Base-by-base conservation (phyloP, 202 grass and related monocot genomes). In the Zizania palustris region DNA sequence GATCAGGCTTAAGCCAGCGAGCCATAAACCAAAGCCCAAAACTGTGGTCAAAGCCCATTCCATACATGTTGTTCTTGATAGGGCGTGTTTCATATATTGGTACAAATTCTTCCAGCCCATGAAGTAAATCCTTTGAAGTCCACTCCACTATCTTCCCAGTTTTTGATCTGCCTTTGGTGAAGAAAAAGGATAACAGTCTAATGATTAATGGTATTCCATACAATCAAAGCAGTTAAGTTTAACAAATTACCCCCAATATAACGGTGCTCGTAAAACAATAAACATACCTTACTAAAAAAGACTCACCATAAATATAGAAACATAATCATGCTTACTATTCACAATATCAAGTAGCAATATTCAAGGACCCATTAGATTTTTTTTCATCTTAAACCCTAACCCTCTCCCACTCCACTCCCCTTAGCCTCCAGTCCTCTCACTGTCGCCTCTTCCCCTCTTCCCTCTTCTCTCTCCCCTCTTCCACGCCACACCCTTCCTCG, bases 11-110 rank as follows among this genome's bases (percentile, higher is more conserved):
- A 54, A 97, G 78, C 90, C 90, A 97, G 36, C 82, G 91, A 56
- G 72, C 69, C 88, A 97, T 93, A 75, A 97, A 97, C 91, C 94
- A 97, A 58, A 97, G 88, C 16, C 91, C 94, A 61, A 97, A 97
- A 63, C 91, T 97, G 68, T 97, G 94, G 68, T 97, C 91, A 57
- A 97, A 93, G 2, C 91, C 86, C 86, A 97, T 97, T 2, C 88
- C 91, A 71, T 90, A 82, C 84, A 84, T 83, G 67, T 97, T 97
- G 61, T 97, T 91, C 86, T 90, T 90, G 69, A 97, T 93, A 21
- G 94, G 91, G 3, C 91, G 94, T 11, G 82, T 85, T 79, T 91
- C 86, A 4, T 97, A 97, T 55, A 97, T 86, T 8, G 86, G 91
- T 35, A 92, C 86, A 78, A 97, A 97, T 65, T 93, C 90, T 74